Evolutionary conservation across 345 rosid genomes (phyloP).

Genomic region (Dovyalis caffra): DNA sequence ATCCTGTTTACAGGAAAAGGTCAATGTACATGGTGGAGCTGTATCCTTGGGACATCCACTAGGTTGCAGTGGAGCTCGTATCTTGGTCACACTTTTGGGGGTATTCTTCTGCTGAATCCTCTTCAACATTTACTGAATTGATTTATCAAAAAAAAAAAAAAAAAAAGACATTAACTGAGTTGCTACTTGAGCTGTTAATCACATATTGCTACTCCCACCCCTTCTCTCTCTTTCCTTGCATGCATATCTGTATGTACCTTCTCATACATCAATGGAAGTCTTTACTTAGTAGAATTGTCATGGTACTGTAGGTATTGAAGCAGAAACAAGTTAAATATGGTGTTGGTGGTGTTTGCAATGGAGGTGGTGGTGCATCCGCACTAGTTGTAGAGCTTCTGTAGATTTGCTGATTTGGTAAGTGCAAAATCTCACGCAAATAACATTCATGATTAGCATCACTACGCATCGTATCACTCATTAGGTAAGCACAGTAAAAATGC

Average conservation of each 20-base stretch:
- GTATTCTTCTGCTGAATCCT: too few species aligned
- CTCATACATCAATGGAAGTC: neutral
- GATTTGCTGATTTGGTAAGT: slow-evolving; percentile 37
- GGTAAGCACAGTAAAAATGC: neutral
- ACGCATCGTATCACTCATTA: neutral
- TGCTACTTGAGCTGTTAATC: neutral
- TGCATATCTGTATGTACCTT: neutral
- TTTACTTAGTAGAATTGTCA: neutral
- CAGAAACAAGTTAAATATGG: slow-evolving; percentile 77
- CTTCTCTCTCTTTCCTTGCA: neutral
- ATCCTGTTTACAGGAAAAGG: slow-evolving; percentile 58
- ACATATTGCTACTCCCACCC: neutral
- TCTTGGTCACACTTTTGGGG: slow-evolving; percentile 91
- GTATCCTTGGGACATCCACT: slow-evolving; percentile 95
- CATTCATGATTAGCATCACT: too few species aligned
- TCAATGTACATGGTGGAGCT: slow-evolving; percentile 93
- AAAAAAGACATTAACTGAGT: neutral
- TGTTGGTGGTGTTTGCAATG: slow-evolving; percentile 93
- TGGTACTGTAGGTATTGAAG: slow-evolving; percentile 57
- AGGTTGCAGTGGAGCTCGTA: slow-evolving; percentile 99
- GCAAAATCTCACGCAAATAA: neutral
- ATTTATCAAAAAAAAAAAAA: too few species aligned
- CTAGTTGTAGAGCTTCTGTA: slow-evolving; percentile 84
- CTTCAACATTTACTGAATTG: neutral
- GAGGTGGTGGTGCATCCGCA: slow-evolving; percentile 97